phyloP scores from a whole-genome alignment of 2,329 filamentous ascomycete genomes.

The Cytospora piceicola region DNA sequence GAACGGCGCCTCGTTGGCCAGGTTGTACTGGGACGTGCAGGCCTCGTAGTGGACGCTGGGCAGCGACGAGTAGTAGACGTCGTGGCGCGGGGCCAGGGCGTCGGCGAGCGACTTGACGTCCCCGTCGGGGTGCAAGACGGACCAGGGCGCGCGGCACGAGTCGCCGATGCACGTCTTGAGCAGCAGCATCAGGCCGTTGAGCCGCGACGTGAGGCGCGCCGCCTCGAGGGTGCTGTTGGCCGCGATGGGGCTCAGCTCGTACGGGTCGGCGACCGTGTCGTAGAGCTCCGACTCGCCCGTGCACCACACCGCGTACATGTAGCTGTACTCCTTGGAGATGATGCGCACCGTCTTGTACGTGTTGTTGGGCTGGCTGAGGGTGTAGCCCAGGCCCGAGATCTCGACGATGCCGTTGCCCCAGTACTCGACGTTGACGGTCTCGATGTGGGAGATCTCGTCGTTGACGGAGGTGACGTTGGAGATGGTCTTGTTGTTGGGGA shows the following conservation, averaged over 20 bases:
- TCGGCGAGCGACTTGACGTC: slow-evolving; percentile 55
- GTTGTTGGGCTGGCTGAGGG: slow-evolving; percentile 45
- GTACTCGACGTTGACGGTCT: slow-evolving; percentile 63
- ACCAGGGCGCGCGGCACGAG: slow-evolving; percentile 62
- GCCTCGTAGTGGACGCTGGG: slow-evolving; percentile 28
- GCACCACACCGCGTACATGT: slow-evolving; percentile 73
- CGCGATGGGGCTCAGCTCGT: slow-evolving; percentile 53
- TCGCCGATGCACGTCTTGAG: slow-evolving; percentile 63
- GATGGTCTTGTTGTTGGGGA: slow-evolving; percentile 59
- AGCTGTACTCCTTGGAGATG: slow-evolving; percentile 56
- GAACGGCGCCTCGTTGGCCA: slow-evolving; percentile 28
- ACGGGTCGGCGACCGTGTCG: slow-evolving; percentile 59
- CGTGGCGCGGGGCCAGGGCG: slow-evolving; percentile 52
- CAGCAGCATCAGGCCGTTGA: slow-evolving; percentile 63
- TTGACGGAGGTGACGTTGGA: slow-evolving; percentile 39
- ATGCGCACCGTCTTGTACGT: slow-evolving; percentile 67
- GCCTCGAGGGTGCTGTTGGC: slow-evolving; percentile 39
- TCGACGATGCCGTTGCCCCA: slow-evolving; percentile 53
- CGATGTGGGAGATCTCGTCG: slow-evolving; percentile 42
- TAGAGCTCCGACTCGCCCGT: slow-evolving; percentile 70
- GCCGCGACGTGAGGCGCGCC: slow-evolving; percentile 48
- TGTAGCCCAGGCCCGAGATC: slow-evolving; percentile 42
- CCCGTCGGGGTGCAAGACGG: slow-evolving; percentile 57
- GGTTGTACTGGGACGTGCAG: slow-evolving; percentile 24
- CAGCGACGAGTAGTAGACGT: slow-evolving; percentile 52